phyloP scores from a whole-genome alignment of 495 filamentous ascomycete genomes.

The Trichoderma virens region DNA sequence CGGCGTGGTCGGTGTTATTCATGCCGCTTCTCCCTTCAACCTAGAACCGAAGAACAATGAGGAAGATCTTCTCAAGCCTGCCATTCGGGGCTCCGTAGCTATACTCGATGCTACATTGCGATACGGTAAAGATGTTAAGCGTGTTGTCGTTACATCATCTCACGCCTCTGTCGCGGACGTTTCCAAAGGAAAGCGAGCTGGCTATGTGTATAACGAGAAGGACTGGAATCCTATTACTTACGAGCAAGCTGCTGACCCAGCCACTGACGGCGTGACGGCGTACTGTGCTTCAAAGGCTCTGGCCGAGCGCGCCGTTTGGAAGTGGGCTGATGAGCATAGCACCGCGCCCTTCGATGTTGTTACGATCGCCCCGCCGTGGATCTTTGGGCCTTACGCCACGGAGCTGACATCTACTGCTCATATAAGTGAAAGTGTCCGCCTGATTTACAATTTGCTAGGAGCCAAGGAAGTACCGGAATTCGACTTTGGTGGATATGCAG shows the following conservation, averaged over 20 bases:
- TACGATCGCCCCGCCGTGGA: constrained; percentile 44
- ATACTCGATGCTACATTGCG: constrained; percentile 38
- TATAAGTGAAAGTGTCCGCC: constrained; percentile 36
- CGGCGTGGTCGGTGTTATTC: constrained; percentile 39
- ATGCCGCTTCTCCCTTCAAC: constrained; percentile 44
- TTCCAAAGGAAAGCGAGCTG: constrained; percentile 21
- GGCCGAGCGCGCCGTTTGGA: constrained; percentile 41
- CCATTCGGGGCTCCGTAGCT: constrained; percentile 38
- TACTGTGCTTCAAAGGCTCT: constrained; percentile 44
- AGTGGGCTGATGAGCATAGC: constrained; percentile 36
- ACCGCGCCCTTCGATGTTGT: constrained; percentile 34
- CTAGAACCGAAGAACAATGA: constrained; percentile 32
- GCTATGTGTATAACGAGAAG: constrained; percentile 35
- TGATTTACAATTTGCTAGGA: constrained; percentile 34
- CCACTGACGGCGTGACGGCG: constrained; percentile 21
- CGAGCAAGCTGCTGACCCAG: constrained; percentile 26
- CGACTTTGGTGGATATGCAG: constrained; percentile 33
- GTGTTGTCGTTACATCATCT: constrained; percentile 46
- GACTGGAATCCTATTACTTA: constrained; percentile 43
- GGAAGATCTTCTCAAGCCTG: constrained; percentile 42
- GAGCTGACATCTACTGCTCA: constrained; percentile 14
- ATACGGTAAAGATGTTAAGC: constrained; percentile 28
- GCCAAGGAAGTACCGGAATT: constrained; percentile 34
- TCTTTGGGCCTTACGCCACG: constrained; percentile 40
- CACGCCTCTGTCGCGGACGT: constrained; percentile 39